Evolutionary conservation across 2,329 filamentous ascomycete genomes (phyloP).

Genomic region (Neurospora sp.): DNA sequence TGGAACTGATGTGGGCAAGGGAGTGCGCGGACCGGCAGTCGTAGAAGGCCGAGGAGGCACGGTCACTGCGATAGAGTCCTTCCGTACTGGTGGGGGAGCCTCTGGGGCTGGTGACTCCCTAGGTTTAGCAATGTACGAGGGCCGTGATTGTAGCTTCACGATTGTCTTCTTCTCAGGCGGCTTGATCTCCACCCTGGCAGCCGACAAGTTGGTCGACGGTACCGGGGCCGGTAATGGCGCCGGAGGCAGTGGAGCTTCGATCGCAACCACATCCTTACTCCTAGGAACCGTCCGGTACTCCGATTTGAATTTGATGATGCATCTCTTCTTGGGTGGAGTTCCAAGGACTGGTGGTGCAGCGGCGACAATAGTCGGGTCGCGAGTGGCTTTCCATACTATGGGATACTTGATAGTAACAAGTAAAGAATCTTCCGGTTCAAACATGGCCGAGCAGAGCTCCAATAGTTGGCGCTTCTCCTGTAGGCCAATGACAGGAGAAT

Average conservation of each 20-base stretch:
- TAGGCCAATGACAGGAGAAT: conserved; percentile 35
- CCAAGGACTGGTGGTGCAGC: not conserved
- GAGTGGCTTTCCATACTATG: conserved; percentile 31
- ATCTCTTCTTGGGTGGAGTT: conserved; percentile 11
- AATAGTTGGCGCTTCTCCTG: conserved; percentile 39
- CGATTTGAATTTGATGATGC: conserved; percentile 13
- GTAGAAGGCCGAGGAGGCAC: conserved; percentile 6
- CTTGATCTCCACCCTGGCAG: conserved; percentile 12
- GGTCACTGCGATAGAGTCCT: conserved; percentile 17
- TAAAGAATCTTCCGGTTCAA: conserved; percentile 36
- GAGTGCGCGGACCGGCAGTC: not conserved
- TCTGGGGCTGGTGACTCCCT: not conserved
- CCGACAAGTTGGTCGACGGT: not conserved
- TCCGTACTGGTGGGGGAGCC: conserved; percentile 9
- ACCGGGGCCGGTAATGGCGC: not conserved
- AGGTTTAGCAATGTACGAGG: conserved; percentile 13
- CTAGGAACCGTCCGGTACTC: conserved; percentile 13
- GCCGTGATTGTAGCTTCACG: conserved; percentile 18
- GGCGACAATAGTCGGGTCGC: conserved; percentile 14
- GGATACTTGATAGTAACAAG: conserved; percentile 37
- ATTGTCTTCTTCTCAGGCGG: conserved; percentile 22
- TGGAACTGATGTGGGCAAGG: not conserved
- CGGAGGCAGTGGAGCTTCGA: conserved; percentile 6
- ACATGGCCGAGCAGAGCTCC: conserved; percentile 40
- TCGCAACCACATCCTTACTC: conserved; percentile 4